Percentiles rank a stretch among this genome's conserved stretches.
These are phyloP conservation scores for Hygrophila difformis DNA, from an alignment of 257 asterid species.

Conservation along the genomic window DNA sequence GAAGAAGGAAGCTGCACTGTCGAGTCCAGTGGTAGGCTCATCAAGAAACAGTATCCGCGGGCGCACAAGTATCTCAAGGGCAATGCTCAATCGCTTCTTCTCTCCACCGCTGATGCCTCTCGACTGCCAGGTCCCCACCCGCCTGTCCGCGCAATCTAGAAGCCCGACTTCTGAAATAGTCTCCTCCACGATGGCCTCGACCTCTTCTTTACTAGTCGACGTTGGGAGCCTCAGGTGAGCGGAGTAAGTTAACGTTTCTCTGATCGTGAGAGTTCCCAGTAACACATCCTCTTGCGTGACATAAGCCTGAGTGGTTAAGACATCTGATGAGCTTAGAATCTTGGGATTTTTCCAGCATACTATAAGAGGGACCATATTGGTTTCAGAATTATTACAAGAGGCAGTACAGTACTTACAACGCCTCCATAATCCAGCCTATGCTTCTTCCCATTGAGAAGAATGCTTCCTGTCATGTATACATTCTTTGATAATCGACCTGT, in stretches of 20 bases:
- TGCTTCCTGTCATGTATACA: slow-evolving; percentile 78
- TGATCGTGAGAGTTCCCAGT: slow-evolving; percentile 75
- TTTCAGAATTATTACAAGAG: too few relatives aligned
- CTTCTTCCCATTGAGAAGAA: slow-evolving; percentile 88
- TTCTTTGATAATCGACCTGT: slow-evolving; percentile 84
- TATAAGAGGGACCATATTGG: too few relatives aligned
- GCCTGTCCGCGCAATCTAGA: slow-evolving; percentile 72
- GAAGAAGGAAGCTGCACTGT: slow-evolving; percentile 91
- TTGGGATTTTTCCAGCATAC: too few relatives aligned
- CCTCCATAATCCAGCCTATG: slow-evolving; percentile 64
- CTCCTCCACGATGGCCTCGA: slow-evolving; percentile 51
- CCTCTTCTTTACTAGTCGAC: slow-evolving; percentile 37
- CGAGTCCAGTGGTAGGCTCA: slow-evolving; percentile 95
- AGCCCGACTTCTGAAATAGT: slow-evolving; percentile 87
- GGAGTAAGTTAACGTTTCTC: slow-evolving; percentile 78
- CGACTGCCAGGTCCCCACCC: slow-evolving; percentile 75
- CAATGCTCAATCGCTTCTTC: slow-evolving; percentile 82
- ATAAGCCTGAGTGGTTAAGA: slow-evolving; percentile 54
- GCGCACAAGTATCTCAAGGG: slow-evolving; percentile 71
- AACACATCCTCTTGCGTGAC: slow-evolving; percentile 92
- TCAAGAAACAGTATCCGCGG: slow-evolving; percentile 86
- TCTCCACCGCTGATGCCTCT: slow-evolving; percentile 97
- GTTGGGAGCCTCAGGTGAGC: slow-evolving; percentile 82
- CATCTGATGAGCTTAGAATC: not conserved
- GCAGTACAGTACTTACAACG: slow-evolving; percentile 56